Evolutionary conservation across 2,329 filamentous ascomycete genomes (phyloP).

Genomic region (Monosporascus sp.): DNA sequence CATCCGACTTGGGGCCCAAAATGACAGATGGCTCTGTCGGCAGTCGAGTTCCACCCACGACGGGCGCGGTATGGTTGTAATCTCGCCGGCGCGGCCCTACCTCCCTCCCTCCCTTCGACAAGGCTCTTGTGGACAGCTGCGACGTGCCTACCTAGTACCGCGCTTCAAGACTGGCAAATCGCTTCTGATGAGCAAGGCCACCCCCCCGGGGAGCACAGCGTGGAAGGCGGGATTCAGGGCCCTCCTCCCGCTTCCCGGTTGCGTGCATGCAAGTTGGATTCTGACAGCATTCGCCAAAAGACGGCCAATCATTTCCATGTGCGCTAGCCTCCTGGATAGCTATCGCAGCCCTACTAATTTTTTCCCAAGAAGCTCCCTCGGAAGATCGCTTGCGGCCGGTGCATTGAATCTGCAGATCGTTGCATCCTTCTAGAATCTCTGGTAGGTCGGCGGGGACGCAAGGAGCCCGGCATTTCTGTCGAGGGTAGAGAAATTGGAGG

Average conservation of each 20-base stretch:
- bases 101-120: neutral
- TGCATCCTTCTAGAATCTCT: slow-evolving; percentile 24
- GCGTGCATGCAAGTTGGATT: neutral
- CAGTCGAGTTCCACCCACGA: neutral
- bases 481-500: neutral
- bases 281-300: neutral
- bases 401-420: slow-evolving; percentile 15
- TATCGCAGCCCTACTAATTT: slow-evolving; percentile 23
- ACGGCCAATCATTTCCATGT: slow-evolving; percentile 1
- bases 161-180: neutral
- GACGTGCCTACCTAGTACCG: neutral
- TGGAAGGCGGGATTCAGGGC: neutral
- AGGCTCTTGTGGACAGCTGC: neutral
- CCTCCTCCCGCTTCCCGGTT: neutral
- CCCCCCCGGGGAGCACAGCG: neutral
- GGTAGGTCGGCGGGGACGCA: slow-evolving; percentile 15
- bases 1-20: neutral
- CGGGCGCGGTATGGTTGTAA: neutral
- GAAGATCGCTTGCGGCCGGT: slow-evolving; percentile 16
- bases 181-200: neutral
- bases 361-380: slow-evolving; percentile 15
- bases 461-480: slow-evolving; percentile 8
- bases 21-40: neutral
- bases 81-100: neutral
- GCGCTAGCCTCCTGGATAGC: slow-evolving; percentile 14